A percentile compares a stretch with the other conserved stretches of the same genome.
These are phyloP conservation scores for Hemileccinum rubropunctum DNA, from an alignment of 768 basidiomycete genomes.

Conservation along the genomic window DNA sequence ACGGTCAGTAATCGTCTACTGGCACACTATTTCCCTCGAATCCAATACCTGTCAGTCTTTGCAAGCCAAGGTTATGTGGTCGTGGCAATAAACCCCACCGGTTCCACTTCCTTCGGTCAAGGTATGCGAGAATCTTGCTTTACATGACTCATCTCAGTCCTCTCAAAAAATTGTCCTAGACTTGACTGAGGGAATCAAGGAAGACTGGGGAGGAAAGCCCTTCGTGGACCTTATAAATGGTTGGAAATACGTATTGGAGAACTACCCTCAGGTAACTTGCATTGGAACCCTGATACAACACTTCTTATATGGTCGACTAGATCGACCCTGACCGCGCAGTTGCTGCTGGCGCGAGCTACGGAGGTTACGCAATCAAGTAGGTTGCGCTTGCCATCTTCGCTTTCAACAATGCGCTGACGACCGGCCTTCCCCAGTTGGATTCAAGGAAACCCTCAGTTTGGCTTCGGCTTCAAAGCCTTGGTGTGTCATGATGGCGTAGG, in stretches of 20 bases:
- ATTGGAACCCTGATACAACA: not conserved
- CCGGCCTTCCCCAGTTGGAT: slow-evolving; percentile 66
- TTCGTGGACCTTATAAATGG: slow-evolving; percentile 75
- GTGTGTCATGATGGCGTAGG: slow-evolving; percentile 88
- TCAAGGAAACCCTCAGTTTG: slow-evolving; percentile 87
- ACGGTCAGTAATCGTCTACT: slow-evolving; percentile 41
- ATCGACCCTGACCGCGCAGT: slow-evolving; percentile 68
- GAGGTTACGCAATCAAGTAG: slow-evolving; percentile 88
- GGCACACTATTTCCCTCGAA: not conserved
- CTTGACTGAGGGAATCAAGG: slow-evolving; percentile 75
- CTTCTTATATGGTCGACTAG: slow-evolving; percentile 32
- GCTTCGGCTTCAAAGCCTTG: slow-evolving; percentile 87
- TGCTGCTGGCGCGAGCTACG: slow-evolving; percentile 81
- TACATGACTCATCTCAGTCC: not conserved
- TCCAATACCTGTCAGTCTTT: slow-evolving; percentile 50
- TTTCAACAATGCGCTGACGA: slow-evolving; percentile 1
- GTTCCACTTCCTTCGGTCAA: slow-evolving; percentile 92
- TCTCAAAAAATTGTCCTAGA: slow-evolving; percentile 37
- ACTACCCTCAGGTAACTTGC: slow-evolving; percentile 62
- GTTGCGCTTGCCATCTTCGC: slow-evolving; percentile 12
- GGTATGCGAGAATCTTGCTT: slow-evolving; percentile 34
- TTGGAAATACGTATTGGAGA: slow-evolving; percentile 65
- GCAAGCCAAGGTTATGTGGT: slow-evolving; percentile 88
- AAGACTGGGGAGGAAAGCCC: slow-evolving; percentile 86
- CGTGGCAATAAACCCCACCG: slow-evolving; percentile 89